Evolutionary conservation across 495 filamentous ascomycete genomes (phyloP), one percentile per base, ranked within the genome.

Genomic region (Hyaloscypha hepaticicola): DNA sequence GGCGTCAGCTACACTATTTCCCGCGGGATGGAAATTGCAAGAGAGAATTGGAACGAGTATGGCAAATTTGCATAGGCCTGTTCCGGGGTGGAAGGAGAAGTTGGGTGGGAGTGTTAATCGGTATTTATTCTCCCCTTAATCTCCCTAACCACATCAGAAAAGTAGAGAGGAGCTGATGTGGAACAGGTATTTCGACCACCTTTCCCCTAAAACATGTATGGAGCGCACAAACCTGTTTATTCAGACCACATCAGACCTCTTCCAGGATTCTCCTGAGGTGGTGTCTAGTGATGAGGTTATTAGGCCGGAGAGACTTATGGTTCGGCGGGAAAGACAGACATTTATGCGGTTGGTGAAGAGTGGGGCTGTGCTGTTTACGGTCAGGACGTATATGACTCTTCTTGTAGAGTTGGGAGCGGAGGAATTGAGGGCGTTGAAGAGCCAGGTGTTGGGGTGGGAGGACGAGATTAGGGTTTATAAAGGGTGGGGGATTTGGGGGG

Each of bases 1-100:
- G n/a, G 84, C 83, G 25, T 85, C 82, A 61, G 83, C 83, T 26
- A 87, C 80, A 50, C 73, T 85, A 5, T 85, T 84, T 63, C 84
- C 84, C 0, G 80, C 82, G 1, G 84, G 83, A 16, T 87, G 84
- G 84, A 78, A 77, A 14, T 77, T 87, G 1, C 69, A 79, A 55
- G 75, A 83, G 60, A 77, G 83, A 22, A 85, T 87, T 58, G 83
- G 82, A 25, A 82, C 76, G 70, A 80, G 79, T 6, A 79, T 85
- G 62, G 78, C 77, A n/a, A 73, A 76, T 49, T 72, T 87, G 29
- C 82, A 86, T 61, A 71, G 69, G 24, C 78, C 81, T 1, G 82
- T 85, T 0, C 83, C 83, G 9, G 64, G 77, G 21, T 85, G 84
- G 84, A 76, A 85, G 28, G 75, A 82, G 60, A 81, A 85, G 60